phyloP scores from a whole-genome alignment of 257 asterid genomes.

The Ilex asprella region DNA sequence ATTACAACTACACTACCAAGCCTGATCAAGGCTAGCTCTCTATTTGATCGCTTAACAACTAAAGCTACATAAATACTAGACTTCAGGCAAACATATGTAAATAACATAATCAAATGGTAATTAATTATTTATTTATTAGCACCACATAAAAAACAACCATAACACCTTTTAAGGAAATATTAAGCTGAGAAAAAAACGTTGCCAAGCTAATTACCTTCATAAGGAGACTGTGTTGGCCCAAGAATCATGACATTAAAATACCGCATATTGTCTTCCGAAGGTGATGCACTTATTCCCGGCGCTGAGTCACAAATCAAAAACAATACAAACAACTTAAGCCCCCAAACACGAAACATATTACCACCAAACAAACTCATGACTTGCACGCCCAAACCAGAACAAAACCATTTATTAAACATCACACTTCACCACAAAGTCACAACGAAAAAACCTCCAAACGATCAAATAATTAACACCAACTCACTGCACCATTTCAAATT shows the following conservation, averaged over 20 bases:
- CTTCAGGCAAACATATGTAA: neutral
- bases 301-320: conserved; percentile 50
- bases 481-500: too few species aligned
- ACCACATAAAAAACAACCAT: neutral
- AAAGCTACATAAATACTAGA: neutral
- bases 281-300: conserved; percentile 99
- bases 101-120: neutral
- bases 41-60: too few species aligned
- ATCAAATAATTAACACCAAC: too few species aligned
- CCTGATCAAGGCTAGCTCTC: too few species aligned
- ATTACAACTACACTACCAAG: too few species aligned
- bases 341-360: neutral
- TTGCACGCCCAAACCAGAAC: too few species aligned
- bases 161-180: neutral
- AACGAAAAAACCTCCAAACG: too few species aligned
- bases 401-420: too few species aligned
- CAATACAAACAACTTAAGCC: conserved; percentile 7
- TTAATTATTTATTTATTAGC: neutral
- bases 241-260: conserved; percentile 98
- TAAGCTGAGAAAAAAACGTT: neutral
- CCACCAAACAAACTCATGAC: neutral
- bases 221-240: conserved; percentile 98
- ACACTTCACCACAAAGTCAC: too few species aligned
- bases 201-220: conserved; percentile 56
- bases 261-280: conserved; percentile 97